Evolutionary conservation across 2,329 filamentous ascomycete genomes (phyloP).

Genomic region (Pseudogymnoascus sp.): DNA sequence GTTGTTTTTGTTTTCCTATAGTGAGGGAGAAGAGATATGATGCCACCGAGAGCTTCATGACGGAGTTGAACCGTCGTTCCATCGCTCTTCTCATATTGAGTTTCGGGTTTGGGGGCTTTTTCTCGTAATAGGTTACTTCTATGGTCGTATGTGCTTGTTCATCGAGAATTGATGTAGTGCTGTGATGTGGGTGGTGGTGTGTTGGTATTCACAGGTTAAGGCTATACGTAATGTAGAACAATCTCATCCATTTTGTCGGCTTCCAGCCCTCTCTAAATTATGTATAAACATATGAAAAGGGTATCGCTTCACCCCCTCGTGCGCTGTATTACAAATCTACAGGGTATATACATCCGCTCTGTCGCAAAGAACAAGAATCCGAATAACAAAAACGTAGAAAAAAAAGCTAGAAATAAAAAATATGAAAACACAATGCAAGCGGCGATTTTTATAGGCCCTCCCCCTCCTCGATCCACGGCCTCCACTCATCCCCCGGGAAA

Average conservation of each 20-base stretch:
- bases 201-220: conserved; percentile 33
- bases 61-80: no score
- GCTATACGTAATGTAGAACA: conserved; percentile 44
- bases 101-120: no score
- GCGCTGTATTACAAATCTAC: not conserved
- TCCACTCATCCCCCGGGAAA: conserved; percentile 66
- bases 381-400: not conserved
- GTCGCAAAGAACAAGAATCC: not conserved
- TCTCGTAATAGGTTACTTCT: no score
- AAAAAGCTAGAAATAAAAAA: not conserved
- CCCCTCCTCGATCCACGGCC: conserved; percentile 35
- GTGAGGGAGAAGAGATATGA: no score
- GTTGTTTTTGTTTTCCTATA: no score
- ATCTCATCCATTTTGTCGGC: conserved; percentile 33
- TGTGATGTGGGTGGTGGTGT: not conserved
- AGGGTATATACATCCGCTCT: not conserved
- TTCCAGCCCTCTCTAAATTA: conserved; percentile 45
- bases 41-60: no score
- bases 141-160: not conserved
- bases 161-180: not conserved
- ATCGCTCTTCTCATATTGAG: no score
- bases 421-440: not conserved
- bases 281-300: not conserved
- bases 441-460: conserved; percentile 17
- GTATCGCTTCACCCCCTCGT: not conserved